Evolutionary conservation across 1,284 basidiomycete genomes (phyloP), one percentile per base, ranked within the genome.

Genomic region (Pisolithus thermaeus): DNA sequence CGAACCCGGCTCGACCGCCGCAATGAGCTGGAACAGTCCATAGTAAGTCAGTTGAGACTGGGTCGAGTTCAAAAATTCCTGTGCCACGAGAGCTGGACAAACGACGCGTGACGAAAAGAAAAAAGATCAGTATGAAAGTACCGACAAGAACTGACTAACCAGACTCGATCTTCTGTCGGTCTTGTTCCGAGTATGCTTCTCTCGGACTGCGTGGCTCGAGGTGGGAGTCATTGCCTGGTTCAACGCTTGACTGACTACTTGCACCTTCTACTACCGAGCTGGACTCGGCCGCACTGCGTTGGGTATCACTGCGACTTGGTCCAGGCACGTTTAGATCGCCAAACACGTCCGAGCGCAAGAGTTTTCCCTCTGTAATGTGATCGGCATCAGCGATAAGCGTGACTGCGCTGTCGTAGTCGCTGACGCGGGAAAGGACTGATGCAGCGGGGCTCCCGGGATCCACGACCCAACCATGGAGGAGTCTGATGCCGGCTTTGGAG

Each of bases 401-500:
- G 1, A 88, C 80, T 0, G 88, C 84, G 16, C 68, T 78, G 60
- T 90, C 85, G 51, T 90, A 90, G 64, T 90, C 86, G 43, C 72
- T 71, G 12, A 73, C 71, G 32, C 70, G 72, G 27, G 71, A 64
- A 46, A 93, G 65, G 0, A 81, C 79, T 2, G 63, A 60, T 23
- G 79, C 80, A 60, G 90, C 87, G 0, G 73, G 66, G 46, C 81
- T 82, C 0, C 77, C 75, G 1, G 86, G 84, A 60, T 96, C 90
- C 7, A 87, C 87, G n/a, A 96, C 76, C 93, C 93, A 96, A 1
- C 93, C 93, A 58, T 96, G 92, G 1, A 93, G 82, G 45, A 96
- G 81, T 12, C 80, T 73, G 44, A 96, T 89, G 7, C 83, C 82
- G 1, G 84, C 88, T 47, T 90, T 81, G n/a, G 84, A 73, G 64